phyloP scores from a whole-genome alignment of 768 basidiomycete genomes.

The Hygrocybe punicea region DNA sequence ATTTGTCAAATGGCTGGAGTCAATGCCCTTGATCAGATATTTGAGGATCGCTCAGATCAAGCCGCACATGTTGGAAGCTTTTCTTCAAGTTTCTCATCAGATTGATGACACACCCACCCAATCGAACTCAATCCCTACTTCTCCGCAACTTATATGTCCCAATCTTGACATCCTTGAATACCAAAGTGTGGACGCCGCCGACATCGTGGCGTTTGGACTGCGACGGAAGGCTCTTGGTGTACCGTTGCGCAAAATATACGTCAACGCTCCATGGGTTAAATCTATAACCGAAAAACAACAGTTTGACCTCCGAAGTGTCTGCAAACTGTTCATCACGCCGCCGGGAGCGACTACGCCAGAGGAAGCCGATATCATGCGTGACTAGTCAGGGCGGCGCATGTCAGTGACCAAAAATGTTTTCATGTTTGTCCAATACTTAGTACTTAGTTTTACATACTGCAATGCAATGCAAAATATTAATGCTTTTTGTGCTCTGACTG shows the following conservation, averaged over 20 bases:
- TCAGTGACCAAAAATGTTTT: not conserved
- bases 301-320: slow-evolving; percentile 25
- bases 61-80: slow-evolving; percentile 43
- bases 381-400: not conserved
- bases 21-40: slow-evolving; percentile 55
- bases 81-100: slow-evolving; percentile 41
- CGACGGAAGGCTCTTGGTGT: slow-evolving; percentile 37
- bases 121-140: not conserved
- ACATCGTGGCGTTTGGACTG: slow-evolving; percentile 36
- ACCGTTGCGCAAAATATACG: slow-evolving; percentile 52
- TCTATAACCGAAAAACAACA: slow-evolving; percentile 26
- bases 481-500: not conserved
- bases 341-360: slow-evolving; percentile 45
- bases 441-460: not conserved
- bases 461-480: too few relatives aligned
- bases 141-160: slow-evolving; percentile 39
- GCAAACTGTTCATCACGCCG: slow-evolving; percentile 29
- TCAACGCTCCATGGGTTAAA: slow-evolving; percentile 29
- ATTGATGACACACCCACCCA: slow-evolving; percentile 2
- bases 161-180: slow-evolving; percentile 47
- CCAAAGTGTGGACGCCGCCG: slow-evolving; percentile 33
- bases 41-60: slow-evolving; percentile 48
- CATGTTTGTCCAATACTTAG: not conserved
- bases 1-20: slow-evolving; percentile 51
- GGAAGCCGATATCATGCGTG: slow-evolving; percentile 36